A percentile compares a stretch with the other conserved stretches of the same genome.
These are phyloP conservation scores for Solanum acaule DNA, from an alignment of 257 asterid genomes.

Conservation along the genomic window DNA sequence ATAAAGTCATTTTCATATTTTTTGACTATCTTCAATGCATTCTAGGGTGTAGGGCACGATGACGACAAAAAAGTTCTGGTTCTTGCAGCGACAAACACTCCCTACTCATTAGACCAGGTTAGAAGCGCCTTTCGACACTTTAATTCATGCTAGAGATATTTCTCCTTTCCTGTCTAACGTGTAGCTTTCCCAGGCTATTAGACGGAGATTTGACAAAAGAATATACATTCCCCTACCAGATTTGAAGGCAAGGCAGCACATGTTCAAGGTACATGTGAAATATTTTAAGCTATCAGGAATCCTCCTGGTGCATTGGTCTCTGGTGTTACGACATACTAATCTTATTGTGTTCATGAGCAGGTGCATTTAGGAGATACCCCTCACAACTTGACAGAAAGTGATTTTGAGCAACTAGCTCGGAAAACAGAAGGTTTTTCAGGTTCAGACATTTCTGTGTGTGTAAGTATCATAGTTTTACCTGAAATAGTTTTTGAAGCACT, in stretches of 20 bases:
- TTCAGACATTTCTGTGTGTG: conserved; percentile 71
- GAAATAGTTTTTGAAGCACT: not conserved
- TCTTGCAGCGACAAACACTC: conserved; percentile 19
- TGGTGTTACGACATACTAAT: not conserved
- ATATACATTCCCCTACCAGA: conserved; percentile 22
- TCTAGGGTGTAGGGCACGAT: conserved; percentile 15
- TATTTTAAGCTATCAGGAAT: not conserved
- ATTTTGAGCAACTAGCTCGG: conserved; percentile 54
- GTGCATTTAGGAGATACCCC: conserved; percentile 86
- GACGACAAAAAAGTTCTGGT: conserved; percentile 17
- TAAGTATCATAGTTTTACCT: conserved; percentile 19
- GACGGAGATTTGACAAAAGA: conserved; percentile 23
- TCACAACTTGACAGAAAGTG: conserved; percentile 56
- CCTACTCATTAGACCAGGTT: conserved; percentile 12
- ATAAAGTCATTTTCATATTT: too few species aligned
- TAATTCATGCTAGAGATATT: not conserved
- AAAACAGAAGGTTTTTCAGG: conserved; percentile 78
- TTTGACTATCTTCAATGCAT: not conserved
- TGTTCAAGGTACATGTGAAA: conserved; percentile 11
- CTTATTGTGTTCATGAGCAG: conserved; percentile 18
- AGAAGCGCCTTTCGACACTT: not conserved
- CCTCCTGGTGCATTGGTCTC: not conserved
- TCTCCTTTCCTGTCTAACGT: not conserved
- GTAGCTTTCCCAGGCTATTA: conserved; percentile 10
- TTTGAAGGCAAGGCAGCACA: conserved; percentile 22